Conservation (phyloP, 306 rosid genomes). For the Prinsepia uniflora region DNA sequence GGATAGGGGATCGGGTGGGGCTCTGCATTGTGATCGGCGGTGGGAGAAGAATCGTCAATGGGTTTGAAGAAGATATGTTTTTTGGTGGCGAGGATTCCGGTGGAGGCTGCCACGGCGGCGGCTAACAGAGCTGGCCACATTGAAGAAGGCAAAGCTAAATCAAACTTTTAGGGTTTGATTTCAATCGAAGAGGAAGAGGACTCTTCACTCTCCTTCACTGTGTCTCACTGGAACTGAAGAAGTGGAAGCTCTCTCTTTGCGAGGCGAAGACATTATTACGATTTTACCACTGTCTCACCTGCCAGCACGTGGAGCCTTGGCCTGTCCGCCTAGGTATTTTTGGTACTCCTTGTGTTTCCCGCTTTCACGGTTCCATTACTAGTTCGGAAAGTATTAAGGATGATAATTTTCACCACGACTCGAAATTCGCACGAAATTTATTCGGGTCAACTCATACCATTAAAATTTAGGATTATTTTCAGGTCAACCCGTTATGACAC, state of each 20-base stretch:
- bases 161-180: too few species aligned
- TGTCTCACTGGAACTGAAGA: conserved; percentile 5
- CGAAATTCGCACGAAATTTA: too few species aligned
- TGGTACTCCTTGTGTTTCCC: conserved; percentile 42
- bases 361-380: too few species aligned
- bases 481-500: too few species aligned
- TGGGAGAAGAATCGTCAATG: neutral
- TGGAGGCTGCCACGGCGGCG: conserved; percentile 67
- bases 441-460: too few species aligned
- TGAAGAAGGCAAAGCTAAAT: neutral
- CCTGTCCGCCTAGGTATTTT: neutral
- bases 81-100: conserved; percentile 55
- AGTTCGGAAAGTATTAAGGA: too few species aligned
- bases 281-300: neutral
- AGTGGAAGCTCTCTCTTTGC: neutral
- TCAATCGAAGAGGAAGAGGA: too few species aligned
- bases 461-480: too few species aligned
- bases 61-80: conserved; percentile 37
- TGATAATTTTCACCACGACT: too few species aligned
- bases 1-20: neutral
- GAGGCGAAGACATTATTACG: neutral
- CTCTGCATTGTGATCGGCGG: conserved; percentile 12
- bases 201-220: neutral
- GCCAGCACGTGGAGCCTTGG: neutral
- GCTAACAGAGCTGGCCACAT: conserved; percentile 67